phyloP scores from a whole-genome alignment of 129 eudicot species.

The Mikania micrantha region DNA sequence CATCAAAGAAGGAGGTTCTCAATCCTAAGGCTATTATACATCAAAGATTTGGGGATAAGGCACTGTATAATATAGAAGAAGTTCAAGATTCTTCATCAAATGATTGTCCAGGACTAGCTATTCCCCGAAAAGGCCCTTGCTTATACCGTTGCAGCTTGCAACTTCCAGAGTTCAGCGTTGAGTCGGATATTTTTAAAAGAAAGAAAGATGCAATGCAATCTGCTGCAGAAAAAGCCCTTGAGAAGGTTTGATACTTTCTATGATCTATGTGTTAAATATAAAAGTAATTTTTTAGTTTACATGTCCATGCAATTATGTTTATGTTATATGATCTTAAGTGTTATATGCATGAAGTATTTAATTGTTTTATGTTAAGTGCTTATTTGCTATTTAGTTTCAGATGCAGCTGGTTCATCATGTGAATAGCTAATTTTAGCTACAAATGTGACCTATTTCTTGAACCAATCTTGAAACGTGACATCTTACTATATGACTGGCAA shows the following conservation, averaged over 20 bases:
- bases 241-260: conserved; percentile 45
- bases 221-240: conserved; percentile 82
- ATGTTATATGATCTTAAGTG: not conserved
- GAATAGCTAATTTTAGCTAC: not conserved
- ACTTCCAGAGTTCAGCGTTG: conserved; percentile 69
- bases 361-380: not conserved
- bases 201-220: conserved; percentile 93
- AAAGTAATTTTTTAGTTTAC: not conserved
- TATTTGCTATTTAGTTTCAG: not conserved
- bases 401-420: not conserved
- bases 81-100: conserved; percentile 40
- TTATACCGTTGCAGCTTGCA: conserved; percentile 65
- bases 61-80: conserved; percentile 59
- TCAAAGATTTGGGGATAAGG: conserved; percentile 65
- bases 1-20: conserved; percentile 44
- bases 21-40: conserved; percentile 80
- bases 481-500: not conserved
- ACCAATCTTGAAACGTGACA: not conserved
- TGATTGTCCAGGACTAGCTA: conserved; percentile 69
- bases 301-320: not conserved
- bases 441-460: not conserved
- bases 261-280: not conserved
- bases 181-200: conserved; percentile 49
- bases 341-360: not conserved
- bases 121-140: conserved; percentile 69